phyloP scores from a whole-genome alignment of 768 basidiomycete genomes.

The Mycena albidolilacea region DNA sequence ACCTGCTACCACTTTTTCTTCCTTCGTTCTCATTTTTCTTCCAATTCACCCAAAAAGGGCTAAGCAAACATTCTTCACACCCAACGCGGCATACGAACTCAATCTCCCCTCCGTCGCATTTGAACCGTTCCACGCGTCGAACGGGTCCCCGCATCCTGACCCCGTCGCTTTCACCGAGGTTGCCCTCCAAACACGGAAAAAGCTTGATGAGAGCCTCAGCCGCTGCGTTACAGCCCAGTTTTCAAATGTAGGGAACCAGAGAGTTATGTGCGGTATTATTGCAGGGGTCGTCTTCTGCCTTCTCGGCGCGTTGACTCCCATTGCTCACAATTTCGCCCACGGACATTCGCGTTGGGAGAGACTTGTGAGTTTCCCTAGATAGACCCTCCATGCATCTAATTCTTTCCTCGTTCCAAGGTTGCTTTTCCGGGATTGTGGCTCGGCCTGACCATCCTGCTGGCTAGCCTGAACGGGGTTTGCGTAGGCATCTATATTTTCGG shows the following conservation, averaged over 20 bases:
- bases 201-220: conserved; percentile 74
- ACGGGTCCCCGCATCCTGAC: conserved; percentile 70
- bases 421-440: conserved; percentile 77
- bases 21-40: too few relatives aligned
- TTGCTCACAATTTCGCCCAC: conserved; percentile 62
- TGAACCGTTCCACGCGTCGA: conserved; percentile 67
- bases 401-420: conserved; percentile 46
- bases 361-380: not conserved
- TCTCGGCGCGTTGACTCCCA: conserved; percentile 63
- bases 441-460: conserved; percentile 72
- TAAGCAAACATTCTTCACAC: conserved; percentile 76
- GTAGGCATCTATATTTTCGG: conserved; percentile 86
- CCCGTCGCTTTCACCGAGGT: conserved; percentile 75
- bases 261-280: conserved; percentile 75
- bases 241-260: conserved; percentile 75
- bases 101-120: conserved; percentile 77
- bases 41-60: not conserved
- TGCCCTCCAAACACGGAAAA: conserved; percentile 67
- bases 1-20: conserved; percentile 46
- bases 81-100: conserved; percentile 79
- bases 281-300: conserved; percentile 70
- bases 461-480: conserved; percentile 81
- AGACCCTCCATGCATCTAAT: not conserved
- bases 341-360: conserved; percentile 55
- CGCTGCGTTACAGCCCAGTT: conserved; percentile 80